Conservation (phyloP, 306 rosid species). For the Cicer pinnatifidum region DNA sequence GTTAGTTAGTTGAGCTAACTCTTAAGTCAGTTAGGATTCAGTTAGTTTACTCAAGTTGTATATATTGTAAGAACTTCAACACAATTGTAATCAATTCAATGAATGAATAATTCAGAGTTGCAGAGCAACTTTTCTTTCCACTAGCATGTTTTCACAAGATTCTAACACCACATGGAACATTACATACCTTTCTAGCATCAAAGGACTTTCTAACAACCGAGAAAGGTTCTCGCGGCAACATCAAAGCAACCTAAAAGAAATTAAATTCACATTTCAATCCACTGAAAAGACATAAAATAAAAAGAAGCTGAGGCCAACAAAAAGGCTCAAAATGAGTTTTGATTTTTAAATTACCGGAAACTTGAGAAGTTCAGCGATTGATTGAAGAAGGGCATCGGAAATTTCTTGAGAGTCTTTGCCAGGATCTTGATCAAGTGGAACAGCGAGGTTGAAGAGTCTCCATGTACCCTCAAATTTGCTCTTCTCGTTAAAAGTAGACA, state of each 20-base stretch:
- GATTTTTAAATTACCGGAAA: constrained; percentile 62
- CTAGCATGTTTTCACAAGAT: too few species aligned
- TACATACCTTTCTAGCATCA: constrained; percentile 88
- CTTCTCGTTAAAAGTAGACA: constrained; percentile 41
- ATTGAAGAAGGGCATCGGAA: constrained; percentile 71
- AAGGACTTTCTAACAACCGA: constrained; percentile 84
- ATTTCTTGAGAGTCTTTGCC: constrained; percentile 77
- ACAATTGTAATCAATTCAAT: too few species aligned
- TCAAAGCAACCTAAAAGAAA: constrained; percentile 71
- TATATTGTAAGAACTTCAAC: too few species aligned
- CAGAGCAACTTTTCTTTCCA: too few species aligned
- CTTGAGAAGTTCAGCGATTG: constrained; percentile 72
- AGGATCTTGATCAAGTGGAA: constrained; percentile 72
- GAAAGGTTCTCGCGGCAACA: constrained; percentile 86
- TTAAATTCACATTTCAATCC: background rate
- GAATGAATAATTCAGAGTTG: too few species aligned
- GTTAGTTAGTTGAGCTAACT: too few species aligned
- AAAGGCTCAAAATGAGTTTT: background rate
- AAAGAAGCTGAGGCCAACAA: background rate
- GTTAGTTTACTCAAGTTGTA: too few species aligned
- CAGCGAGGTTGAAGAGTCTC: constrained; percentile 82
- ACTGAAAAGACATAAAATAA: background rate
- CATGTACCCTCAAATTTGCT: constrained; percentile 75
- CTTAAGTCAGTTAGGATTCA: too few species aligned
- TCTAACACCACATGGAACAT: background rate